Percentiles rank a stretch among this genome's conserved stretches.
phyloP scores from a whole-genome alignment of 2,329 filamentous ascomycete species.

The Neonectria punicea region DNA sequence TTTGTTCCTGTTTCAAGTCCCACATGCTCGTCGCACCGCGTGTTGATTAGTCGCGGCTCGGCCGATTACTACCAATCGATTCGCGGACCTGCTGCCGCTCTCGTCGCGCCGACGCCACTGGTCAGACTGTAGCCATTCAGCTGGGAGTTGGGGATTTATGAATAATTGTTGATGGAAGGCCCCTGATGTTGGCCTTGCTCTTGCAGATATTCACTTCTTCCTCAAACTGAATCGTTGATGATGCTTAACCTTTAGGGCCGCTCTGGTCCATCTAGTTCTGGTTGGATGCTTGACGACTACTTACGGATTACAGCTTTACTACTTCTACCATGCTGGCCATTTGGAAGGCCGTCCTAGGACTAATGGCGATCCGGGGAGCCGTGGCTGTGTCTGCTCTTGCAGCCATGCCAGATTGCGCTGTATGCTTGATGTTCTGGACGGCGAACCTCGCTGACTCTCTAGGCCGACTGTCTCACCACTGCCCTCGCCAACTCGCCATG shows the following conservation, averaged over 20 bases:
- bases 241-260: conserved; percentile 1
- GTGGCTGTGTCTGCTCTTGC: conserved; percentile 24
- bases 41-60: not conserved
- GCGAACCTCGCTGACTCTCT: not conserved
- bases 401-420: conserved; percentile 47
- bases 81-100: not conserved
- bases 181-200: not conserved
- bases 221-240: not conserved
- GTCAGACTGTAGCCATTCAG: not conserved
- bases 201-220: not conserved
- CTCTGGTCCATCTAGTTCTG: not conserved
- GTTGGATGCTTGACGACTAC: too few species aligned
- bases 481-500: conserved; percentile 43
- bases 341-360: conserved; percentile 15
- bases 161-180: not conserved
- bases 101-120: not conserved
- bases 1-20: not conserved
- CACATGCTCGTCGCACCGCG: not conserved
- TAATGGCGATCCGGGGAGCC: conserved; percentile 15
- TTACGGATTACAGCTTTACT: too few species aligned
- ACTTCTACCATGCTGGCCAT: not conserved
- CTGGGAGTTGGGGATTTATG: not conserved
- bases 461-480: conserved; percentile 43
- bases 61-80: not conserved
- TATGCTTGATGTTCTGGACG: conserved; percentile 28